A percentile compares a stretch with the other conserved stretches of the same genome.
Conservation (phyloP, 2,329 filamentous ascomycete species). For the Aspergillus transmontanensis region DNA sequence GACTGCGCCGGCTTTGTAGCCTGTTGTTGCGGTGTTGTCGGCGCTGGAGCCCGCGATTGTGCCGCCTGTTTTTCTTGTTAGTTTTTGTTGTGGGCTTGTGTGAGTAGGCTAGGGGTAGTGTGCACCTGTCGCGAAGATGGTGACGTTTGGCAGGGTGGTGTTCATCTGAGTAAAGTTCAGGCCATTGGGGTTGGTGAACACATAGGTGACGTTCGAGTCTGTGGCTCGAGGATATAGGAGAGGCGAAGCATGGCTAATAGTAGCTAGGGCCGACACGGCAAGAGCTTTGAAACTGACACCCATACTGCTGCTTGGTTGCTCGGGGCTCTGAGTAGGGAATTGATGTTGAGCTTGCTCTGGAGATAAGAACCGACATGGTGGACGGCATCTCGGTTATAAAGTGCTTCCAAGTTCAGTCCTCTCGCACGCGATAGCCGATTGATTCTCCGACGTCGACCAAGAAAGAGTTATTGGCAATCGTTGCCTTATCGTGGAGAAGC, state of each 20-base stretch:
- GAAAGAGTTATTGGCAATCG: neutral
- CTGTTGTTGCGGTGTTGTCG: slow-evolving; percentile 29
- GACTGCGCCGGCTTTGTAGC: slow-evolving; percentile 28
- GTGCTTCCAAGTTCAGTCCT: neutral
- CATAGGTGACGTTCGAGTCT: slow-evolving; percentile 21
- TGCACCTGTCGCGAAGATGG: slow-evolving; percentile 27
- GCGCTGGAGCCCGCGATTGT: slow-evolving; percentile 29
- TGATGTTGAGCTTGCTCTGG: neutral
- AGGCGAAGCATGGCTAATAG: slow-evolving; percentile 24
- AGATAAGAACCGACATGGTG: neutral
- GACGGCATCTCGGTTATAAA: neutral
- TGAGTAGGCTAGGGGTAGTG: neutral
- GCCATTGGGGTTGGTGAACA: slow-evolving; percentile 28
- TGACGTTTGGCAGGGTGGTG: slow-evolving; percentile 28
- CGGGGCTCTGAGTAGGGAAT: neutral
- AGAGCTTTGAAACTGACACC: slow-evolving; percentile 18
- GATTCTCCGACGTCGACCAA: neutral
- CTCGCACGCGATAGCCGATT: neutral
- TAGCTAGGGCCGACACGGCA: slow-evolving; percentile 21
- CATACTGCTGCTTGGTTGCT: slow-evolving; percentile 15
- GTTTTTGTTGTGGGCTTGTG: neutral
- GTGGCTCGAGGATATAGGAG: slow-evolving; percentile 21
- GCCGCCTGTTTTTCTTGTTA: slow-evolving; percentile 19
- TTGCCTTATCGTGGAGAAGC: slow-evolving; percentile 1
- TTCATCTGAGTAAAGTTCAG: slow-evolving; percentile 31